Conservation (phyloP, 1,284 basidiomycete species). For the Rhodofomes roseus region DNA sequence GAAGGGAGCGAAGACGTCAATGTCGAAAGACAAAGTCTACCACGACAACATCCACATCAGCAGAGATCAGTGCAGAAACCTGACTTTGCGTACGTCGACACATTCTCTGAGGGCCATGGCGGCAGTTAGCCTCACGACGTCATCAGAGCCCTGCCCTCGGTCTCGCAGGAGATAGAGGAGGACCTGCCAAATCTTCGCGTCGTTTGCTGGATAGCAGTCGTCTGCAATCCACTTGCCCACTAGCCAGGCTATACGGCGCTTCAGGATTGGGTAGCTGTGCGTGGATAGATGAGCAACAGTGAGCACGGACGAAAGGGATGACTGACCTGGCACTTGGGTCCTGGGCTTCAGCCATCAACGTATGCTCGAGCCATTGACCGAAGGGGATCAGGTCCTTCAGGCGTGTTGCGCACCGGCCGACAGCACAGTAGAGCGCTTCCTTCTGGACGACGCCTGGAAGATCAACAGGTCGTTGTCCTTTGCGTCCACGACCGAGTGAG, state of each 20-base stretch:
- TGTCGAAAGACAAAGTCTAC: slow-evolving; percentile 59
- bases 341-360: slow-evolving; percentile 54
- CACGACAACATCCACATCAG: slow-evolving; percentile 5
- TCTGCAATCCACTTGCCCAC: slow-evolving; percentile 83
- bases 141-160: slow-evolving; percentile 66
- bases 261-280: slow-evolving; percentile 78
- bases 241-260: slow-evolving; percentile 87
- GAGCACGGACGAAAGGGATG: background rate
- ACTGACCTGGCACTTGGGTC: slow-evolving; percentile 54
- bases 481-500: background rate
- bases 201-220: slow-evolving; percentile 56
- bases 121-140: slow-evolving; percentile 80
- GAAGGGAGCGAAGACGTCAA: slow-evolving; percentile 55
- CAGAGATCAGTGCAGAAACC: background rate
- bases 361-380: slow-evolving; percentile 59
- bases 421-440: slow-evolving; percentile 85
- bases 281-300: background rate
- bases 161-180: slow-evolving; percentile 72
- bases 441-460: slow-evolving; percentile 70
- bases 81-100: slow-evolving; percentile 71
- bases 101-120: slow-evolving; percentile 74
- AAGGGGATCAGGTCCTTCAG: slow-evolving; percentile 66
- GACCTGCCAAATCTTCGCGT: slow-evolving; percentile 74
- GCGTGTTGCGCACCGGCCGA: slow-evolving; percentile 77
- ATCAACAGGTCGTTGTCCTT: slow-evolving; percentile 53